Evolutionary conservation across 148 eudicot species (phyloP), one percentile per base, ranked within the genome.

Genomic region (Dysphania ambrosioides): DNA sequence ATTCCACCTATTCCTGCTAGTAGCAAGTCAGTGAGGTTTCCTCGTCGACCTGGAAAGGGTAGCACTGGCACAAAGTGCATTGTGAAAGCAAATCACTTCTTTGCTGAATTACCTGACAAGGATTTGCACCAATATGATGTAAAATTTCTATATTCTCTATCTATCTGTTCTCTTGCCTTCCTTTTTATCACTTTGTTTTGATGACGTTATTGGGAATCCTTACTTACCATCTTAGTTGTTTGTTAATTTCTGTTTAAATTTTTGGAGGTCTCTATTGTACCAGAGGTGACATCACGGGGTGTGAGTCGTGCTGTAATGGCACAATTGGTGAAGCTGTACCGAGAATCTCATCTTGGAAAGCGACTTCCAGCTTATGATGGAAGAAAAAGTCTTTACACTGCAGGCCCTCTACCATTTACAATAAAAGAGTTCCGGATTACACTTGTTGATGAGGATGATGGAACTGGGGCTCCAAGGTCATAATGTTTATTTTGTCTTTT

Each of bases 41-140:
- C 98, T 56, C 84, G 81, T 29, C 90, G 98, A 29, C 98, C 98
- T n/a, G 98, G 98, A 9, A 87, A 88, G 82, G 98, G 98, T 21
- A 88, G 79, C 74, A 68, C 70, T 67, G 98, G 98, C 16, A 62
- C 16, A 36, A 84, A 71, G 75, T 88, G 96, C 49, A 81, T 92
- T 57, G 98, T 95, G 49, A 95, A 92, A 79, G 98, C 98, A 30
- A 94, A 94, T 70, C 98, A 94, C 79, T 94, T 94, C 71, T 90
- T 91, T 71, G 98, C 97, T 60, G 93, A 88, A 73, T 75, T 95
- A 40, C 96, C 98, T 0, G 97, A 95, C 35, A 92, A 95, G 82
- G 98, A 95, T 78, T 77, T 95, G 85, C 97, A 95, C 81, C 97
- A 90, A 51, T 95, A 92, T 69, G 96, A 95, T 81, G 98, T 90